Base-by-base conservation (phyloP, 805 yeast genomes). In the Ogataea nitratoaversa region DNA sequence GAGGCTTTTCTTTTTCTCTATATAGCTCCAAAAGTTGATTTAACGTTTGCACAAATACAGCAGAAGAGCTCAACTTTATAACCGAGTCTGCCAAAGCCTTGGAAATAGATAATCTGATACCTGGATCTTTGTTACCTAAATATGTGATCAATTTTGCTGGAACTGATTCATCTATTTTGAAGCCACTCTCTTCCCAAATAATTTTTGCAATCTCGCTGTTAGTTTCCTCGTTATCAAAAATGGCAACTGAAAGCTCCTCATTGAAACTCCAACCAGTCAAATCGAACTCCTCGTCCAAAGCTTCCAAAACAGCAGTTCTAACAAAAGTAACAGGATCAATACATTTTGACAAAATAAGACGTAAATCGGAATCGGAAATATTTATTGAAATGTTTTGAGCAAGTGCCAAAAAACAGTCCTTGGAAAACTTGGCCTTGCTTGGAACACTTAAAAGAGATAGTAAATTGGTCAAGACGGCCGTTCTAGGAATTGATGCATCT, bases 251-350 rank as follows among this genome's bases (percentile, higher is more conserved):
- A 18, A 93, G 63, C 58, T 90, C 95, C 25, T 46, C 54, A 34
- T 38, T 49, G 32, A 53, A 54, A 48, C 69, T 49, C 28, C 67
- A 45, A 3, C 70, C 65, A 2, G 75, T 69, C 38, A 84, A 66
- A 41, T 76, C 81, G 52, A 84, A 85, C 55, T 93, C 97, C 37
- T 88, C 77, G 59, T 91, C 97, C 23, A 91, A 58, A 8, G 82
- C 82, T 58, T 93, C 97, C 47, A 93, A 68, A 32, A 90, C 76
- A 1, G 95, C 75, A 8, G 79, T 71, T 47, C 95, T 79, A 8
- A 88, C 95, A 63, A 84, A 85, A 4, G 68, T 63, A 44, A 79
- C 82, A 0, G 85, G 75, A 0, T 82, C 68, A 19, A 88, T 63
- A 9, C 79, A 55, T 27, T 75, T 76, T 9, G 70, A 63, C 25